A percentile compares a stretch with the other conserved stretches of the same genome.
Evolutionary conservation across 768 basidiomycete species (phyloP).

Genomic region (Auricularia auricula-judae): DNA sequence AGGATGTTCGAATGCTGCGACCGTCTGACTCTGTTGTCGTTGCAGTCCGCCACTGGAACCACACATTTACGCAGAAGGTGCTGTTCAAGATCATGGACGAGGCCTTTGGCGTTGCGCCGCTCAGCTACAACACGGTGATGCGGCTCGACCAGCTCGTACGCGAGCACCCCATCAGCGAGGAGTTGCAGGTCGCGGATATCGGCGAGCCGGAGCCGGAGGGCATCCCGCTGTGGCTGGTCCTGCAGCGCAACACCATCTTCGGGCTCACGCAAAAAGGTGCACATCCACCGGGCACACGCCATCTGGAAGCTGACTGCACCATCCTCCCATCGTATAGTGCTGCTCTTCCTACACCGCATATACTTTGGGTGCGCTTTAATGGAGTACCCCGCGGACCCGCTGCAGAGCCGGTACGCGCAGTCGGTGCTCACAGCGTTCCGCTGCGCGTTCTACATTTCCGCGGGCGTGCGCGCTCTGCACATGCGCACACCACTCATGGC

Average conservation of each 20-base stretch:
- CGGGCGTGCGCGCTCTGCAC: not conserved
- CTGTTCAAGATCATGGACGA: conserved; percentile 62
- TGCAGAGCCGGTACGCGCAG: conserved; percentile 57
- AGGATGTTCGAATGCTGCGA: not conserved
- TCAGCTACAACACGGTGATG: conserved; percentile 55
- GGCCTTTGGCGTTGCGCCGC: conserved; percentile 58
- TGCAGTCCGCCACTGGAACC: conserved; percentile 57
- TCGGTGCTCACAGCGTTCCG: conserved; percentile 60
- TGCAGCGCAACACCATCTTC: not conserved
- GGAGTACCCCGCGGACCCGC: conserved; percentile 50
- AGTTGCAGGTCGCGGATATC: not conserved
- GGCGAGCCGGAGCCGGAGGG: not conserved
- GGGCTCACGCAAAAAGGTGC: not conserved
- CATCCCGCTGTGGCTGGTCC: not conserved
- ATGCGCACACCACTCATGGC: conserved; percentile 29
- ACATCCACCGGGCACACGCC: too few relatives aligned
- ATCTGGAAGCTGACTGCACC: too few relatives aligned
- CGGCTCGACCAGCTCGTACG: conserved; percentile 33
- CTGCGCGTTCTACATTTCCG: conserved; percentile 28
- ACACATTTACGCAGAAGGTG: conserved; percentile 58
- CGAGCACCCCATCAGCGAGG: not conserved
- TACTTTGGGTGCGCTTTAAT: conserved; percentile 64
- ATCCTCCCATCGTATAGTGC: conserved; percentile 23
- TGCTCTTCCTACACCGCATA: conserved; percentile 66
- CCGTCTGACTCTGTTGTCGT: conserved; percentile 37